A percentile compares a stretch with the other conserved stretches of the same genome.
Evolutionary conservation across 2,329 filamentous ascomycete genomes (phyloP).

Genomic region (Colletotrichum coccodes): DNA sequence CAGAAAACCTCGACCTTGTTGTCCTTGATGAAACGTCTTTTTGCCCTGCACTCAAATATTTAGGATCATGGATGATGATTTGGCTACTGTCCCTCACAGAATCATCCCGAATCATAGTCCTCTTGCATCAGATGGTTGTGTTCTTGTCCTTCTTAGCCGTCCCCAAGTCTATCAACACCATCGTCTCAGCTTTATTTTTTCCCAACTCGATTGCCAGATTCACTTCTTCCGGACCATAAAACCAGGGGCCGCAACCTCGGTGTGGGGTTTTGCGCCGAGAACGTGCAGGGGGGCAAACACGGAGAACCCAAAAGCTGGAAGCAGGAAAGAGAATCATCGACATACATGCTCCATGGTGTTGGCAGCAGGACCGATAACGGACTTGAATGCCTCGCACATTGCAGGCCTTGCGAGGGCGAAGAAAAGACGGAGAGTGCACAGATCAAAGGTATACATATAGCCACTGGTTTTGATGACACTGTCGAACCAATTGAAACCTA

Average conservation of each 20-base stretch:
- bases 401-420: conserved; percentile 66
- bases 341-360: conserved; percentile 8
- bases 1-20: too few species aligned
- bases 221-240: background rate
- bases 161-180: background rate
- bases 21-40: too few species aligned
- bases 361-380: conserved; percentile 14
- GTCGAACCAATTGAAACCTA: conserved; percentile 72
- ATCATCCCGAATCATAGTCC: conserved; percentile 3
- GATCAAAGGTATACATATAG: conserved; percentile 65
- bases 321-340: conserved; percentile 10
- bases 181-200: conserved; percentile 6
- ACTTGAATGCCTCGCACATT: conserved; percentile 50
- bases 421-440: conserved; percentile 64
- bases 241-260: background rate
- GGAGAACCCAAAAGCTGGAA: conserved; percentile 66
- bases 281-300: conserved; percentile 70
- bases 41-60: too few species aligned
- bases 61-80: too few species aligned
- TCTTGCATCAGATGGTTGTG: background rate
- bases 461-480: conserved; percentile 62
- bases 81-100: too few species aligned
- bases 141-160: background rate
- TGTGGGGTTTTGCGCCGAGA: conserved; percentile 57
- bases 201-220: background rate